Conservation (phyloP, 2,329 filamentous ascomycete species). For the Trematosphaeria pertusa region DNA sequence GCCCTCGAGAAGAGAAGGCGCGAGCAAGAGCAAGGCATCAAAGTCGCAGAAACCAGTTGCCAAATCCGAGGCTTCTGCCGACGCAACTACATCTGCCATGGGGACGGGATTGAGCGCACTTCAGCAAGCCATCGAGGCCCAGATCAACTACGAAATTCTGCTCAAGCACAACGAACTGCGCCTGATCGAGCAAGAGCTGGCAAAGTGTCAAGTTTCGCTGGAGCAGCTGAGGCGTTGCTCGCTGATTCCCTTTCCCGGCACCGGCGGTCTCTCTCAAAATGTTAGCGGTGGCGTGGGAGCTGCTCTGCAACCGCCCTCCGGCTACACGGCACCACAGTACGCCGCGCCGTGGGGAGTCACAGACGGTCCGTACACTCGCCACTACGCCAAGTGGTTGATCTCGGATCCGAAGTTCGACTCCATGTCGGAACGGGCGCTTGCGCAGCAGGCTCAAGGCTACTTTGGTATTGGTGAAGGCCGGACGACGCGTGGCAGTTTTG, state of each 20-base stretch:
- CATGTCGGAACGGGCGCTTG: constrained; percentile 46
- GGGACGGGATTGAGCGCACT: constrained; percentile 56
- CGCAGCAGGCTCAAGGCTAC: constrained; percentile 45
- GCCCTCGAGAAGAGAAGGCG: constrained; percentile 38
- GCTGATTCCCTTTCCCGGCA: constrained; percentile 86
- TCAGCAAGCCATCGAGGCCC: constrained; percentile 78
- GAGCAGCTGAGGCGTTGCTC: constrained; percentile 94
- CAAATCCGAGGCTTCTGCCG: constrained; percentile 30
- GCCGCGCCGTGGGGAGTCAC: constrained; percentile 89
- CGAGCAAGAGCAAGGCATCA: constrained; percentile 36
- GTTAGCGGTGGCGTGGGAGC: constrained; percentile 78
- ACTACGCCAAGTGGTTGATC: constrained; percentile 95
- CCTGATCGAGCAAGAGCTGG: constrained; percentile 93
- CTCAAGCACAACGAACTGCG: constrained; percentile 94
- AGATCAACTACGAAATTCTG: constrained; percentile 90
- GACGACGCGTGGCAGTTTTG: constrained; percentile 77
- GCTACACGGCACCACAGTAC: constrained; percentile 73
- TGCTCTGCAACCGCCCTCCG: constrained; percentile 67
- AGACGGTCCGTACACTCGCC: constrained; percentile 90
- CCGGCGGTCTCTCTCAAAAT: constrained; percentile 69
- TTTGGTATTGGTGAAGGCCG: constrained; percentile 68
- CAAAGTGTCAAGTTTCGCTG: constrained; percentile 90
- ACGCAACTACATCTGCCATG: constrained; percentile 32
- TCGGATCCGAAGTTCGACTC: constrained; percentile 84
- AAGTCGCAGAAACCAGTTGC: constrained; percentile 29